Percentiles rank a stretch among this genome's conserved stretches.
phyloP scores from a whole-genome alignment of 2,329 filamentous ascomycete genomes.

The Fusarium beomiforme region DNA sequence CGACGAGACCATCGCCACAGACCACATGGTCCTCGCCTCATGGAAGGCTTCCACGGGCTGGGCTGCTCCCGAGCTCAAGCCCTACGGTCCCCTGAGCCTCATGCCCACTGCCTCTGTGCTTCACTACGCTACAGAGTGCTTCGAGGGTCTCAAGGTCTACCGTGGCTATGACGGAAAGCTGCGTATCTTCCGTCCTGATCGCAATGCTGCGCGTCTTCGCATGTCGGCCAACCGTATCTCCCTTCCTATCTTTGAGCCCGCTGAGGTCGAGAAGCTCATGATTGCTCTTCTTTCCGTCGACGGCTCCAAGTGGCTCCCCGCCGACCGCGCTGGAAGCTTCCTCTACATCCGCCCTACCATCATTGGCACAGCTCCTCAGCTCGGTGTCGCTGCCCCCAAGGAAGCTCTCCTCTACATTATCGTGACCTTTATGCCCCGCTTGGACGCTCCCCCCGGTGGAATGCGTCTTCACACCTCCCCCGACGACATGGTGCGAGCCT shows the following conservation, averaged over 20 bases:
- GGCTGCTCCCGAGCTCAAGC: conserved; percentile 76
- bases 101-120: conserved; percentile 84
- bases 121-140: conserved; percentile 92
- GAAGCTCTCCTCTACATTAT: conserved; percentile 93
- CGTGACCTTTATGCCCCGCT: conserved; percentile 67
- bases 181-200: conserved; percentile 79
- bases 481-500: conserved; percentile 87
- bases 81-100: conserved; percentile 80
- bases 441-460: conserved; percentile 63
- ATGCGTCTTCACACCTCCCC: conserved; percentile 81
- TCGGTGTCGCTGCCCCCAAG: conserved; percentile 82
- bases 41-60: conserved; percentile 77
- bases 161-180: conserved; percentile 79
- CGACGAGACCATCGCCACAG: conserved; percentile 71
- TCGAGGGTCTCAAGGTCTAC: conserved; percentile 86
- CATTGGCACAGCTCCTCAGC: conserved; percentile 82
- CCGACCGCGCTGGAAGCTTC: conserved; percentile 72
- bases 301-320: conserved; percentile 81
- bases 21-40: conserved; percentile 85
- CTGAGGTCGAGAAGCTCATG: conserved; percentile 79
- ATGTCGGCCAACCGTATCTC: conserved; percentile 73
- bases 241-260: conserved; percentile 76
- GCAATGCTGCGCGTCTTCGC: conserved; percentile 74
- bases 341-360: conserved; percentile 88
- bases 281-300: conserved; percentile 76